Conservation (phyloP, 2,329 filamentous ascomycete species). For the Talaromyces marneffei region DNA sequence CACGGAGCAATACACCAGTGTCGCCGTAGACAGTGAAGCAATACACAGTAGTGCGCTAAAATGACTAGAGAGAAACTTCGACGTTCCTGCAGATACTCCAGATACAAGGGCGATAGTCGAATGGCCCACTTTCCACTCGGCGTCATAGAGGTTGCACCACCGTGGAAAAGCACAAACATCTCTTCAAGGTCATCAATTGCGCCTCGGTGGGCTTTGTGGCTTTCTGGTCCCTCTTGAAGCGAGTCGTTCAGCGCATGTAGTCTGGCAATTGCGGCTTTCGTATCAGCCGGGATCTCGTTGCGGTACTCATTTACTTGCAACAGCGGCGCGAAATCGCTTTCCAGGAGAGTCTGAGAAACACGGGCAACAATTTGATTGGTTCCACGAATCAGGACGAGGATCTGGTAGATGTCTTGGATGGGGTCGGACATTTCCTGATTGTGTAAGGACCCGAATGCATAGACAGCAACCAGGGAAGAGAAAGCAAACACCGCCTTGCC, state of each 20-base stretch:
- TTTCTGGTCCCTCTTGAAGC: constrained; percentile 21
- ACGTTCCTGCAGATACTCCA: constrained; percentile 34
- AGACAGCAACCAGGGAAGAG: constrained; percentile 32
- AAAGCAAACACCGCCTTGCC: constrained; percentile 39
- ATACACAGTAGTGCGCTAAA: constrained; percentile 55
- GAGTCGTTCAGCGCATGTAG: constrained; percentile 26
- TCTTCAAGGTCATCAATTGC: constrained; percentile 26
- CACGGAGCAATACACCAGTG: constrained; percentile 65
- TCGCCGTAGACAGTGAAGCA: constrained; percentile 54
- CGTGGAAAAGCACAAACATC: constrained; percentile 22
- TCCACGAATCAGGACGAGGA: constrained; percentile 31
- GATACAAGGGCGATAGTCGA: constrained; percentile 27
- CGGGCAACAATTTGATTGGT: constrained; percentile 29
- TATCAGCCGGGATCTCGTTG: constrained; percentile 20
- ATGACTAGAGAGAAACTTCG: constrained; percentile 48
- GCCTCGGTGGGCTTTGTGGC: constrained; percentile 18
- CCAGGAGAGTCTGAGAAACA: constrained; percentile 21
- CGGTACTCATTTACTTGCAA: constrained; percentile 22
- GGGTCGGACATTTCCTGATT: constrained; percentile 23
- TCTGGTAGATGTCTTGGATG: constrained; percentile 30
- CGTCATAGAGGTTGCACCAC: constrained; percentile 47
- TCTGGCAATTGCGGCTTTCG: constrained; percentile 17
- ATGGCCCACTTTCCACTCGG: constrained; percentile 35
- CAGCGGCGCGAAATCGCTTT: constrained; percentile 26
- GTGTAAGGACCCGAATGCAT: constrained; percentile 34